Evolutionary conservation across 1,139 yeast species (phyloP), one percentile per base, ranked within the genome.

Genomic region (Candida sp.): DNA sequence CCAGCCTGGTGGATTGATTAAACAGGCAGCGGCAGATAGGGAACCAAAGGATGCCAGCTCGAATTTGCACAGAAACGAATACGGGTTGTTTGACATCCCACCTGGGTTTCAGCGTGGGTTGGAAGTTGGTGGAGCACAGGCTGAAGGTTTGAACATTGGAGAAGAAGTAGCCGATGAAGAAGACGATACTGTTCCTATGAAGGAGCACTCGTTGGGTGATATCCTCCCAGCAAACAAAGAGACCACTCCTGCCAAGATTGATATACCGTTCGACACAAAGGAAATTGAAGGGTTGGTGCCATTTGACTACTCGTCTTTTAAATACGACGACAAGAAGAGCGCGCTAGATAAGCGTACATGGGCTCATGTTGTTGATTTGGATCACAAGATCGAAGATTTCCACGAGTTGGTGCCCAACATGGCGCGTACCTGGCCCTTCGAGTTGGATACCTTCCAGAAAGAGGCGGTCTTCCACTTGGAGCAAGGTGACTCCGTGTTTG

Each of bases 381-480:
- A 90, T 62, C 96, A 91, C 61, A 84, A 81, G 52, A 82, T 94
- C 53, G 90, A 88, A 37, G 92, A 96, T 66, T 96, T 94, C 63
- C 77, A 81, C 17, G 97, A 92, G 58, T 75, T 94, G 52, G 93
- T 94, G 7, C 99, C 99, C 1, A 86, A 90, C 54, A 93, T 93
- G 77, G 99, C 99, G 1, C 79, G 97, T 49, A 85, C 82, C 37
- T 96, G 94, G 88, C 98, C 99, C 0, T 94, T 94, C 63, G 93
- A 89, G 58, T 78, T 94, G 52, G 99, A 94, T 73, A 90, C 92
- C 32, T 94, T 94, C 72, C 99, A 94, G 69, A 93, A 96, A 66
- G 98, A 96, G 63, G 98, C 99, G 0, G 91, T 94, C 1, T 94
- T 92, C 58, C 98, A 94, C 72, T 80, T 94, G 58, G 99, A 94